Evolutionary conservation across 345 rosid genomes (phyloP).

Genomic region (Clausena lansium): DNA sequence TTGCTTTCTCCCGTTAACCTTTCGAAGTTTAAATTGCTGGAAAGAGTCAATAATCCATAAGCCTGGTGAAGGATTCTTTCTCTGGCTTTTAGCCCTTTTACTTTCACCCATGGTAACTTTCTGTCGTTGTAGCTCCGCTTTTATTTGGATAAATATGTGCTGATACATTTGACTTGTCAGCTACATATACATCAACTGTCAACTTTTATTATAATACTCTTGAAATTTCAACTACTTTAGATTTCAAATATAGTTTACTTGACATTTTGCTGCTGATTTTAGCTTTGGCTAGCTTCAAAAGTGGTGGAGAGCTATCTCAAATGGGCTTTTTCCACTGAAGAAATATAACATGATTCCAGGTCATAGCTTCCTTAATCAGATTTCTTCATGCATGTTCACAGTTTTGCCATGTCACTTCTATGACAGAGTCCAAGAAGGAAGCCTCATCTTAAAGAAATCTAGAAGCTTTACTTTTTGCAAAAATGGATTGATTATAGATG

Average conservation of each 20-base stretch:
- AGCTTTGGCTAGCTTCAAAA: constrained; percentile 27
- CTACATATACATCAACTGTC: not conserved
- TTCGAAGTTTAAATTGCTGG: constrained; percentile 31
- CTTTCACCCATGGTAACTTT: constrained; percentile 38
- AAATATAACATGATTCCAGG: constrained; percentile 27
- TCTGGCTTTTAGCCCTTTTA: constrained; percentile 20
- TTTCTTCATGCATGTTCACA: constrained; percentile 21
- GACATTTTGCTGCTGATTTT: not conserved
- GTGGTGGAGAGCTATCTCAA: constrained; percentile 27
- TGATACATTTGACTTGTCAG: no score
- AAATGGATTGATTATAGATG: constrained; percentile 27
- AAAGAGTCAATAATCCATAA: constrained; percentile 40
- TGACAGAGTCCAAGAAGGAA: constrained; percentile 26
- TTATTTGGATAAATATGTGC: not conserved
- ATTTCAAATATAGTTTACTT: no score
- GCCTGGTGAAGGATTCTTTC: constrained; percentile 41
- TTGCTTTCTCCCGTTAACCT: not conserved
- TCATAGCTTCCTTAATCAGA: constrained; percentile 25
- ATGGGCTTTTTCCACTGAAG: constrained; percentile 27
- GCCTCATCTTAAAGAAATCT: constrained; percentile 29
- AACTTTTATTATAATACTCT: not conserved
- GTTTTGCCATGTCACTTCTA: constrained; percentile 31
- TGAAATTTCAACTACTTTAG: not conserved
- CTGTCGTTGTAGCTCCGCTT: not conserved
- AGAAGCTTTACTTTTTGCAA: constrained; percentile 22